Conservation (phyloP, 2,329 filamentous ascomycete species). For the Cladosporium halotolerans region DNA sequence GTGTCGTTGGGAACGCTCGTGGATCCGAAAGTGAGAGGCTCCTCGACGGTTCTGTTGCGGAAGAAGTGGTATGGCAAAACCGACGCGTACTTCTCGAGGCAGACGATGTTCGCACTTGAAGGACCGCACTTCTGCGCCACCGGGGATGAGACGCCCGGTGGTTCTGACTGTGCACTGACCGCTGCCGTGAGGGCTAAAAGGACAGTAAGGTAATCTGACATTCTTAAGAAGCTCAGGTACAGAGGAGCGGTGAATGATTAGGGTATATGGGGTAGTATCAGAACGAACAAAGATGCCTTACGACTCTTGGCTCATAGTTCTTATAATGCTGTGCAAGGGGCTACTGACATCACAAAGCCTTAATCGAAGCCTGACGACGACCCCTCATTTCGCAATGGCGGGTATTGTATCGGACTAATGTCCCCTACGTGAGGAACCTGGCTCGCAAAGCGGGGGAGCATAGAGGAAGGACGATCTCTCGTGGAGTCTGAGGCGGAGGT, state of each 20-base stretch:
- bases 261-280: background rate
- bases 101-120: slow-evolving; percentile 26
- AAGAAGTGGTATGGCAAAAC: slow-evolving; percentile 36
- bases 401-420: background rate
- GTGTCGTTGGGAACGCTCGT: slow-evolving; percentile 32
- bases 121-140: slow-evolving; percentile 18
- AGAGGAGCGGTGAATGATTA: background rate
- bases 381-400: background rate
- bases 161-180: background rate
- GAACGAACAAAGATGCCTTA: no score
- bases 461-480: background rate
- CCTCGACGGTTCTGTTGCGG: slow-evolving; percentile 17
- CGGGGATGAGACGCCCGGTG: slow-evolving; percentile 11
- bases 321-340: background rate
- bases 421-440: no score
- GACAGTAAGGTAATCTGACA: background rate
- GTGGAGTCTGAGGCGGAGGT: no score
- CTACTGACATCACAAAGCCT: background rate
- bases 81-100: slow-evolving; percentile 34
- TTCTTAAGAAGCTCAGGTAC: background rate
- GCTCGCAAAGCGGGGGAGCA: background rate
- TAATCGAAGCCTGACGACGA: background rate
- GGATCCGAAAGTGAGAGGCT: slow-evolving; percentile 28
- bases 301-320: no score
- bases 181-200: background rate